Evolutionary conservation across 805 yeast genomes (phyloP).

Genomic region (Maudiozyma turicensis): DNA sequence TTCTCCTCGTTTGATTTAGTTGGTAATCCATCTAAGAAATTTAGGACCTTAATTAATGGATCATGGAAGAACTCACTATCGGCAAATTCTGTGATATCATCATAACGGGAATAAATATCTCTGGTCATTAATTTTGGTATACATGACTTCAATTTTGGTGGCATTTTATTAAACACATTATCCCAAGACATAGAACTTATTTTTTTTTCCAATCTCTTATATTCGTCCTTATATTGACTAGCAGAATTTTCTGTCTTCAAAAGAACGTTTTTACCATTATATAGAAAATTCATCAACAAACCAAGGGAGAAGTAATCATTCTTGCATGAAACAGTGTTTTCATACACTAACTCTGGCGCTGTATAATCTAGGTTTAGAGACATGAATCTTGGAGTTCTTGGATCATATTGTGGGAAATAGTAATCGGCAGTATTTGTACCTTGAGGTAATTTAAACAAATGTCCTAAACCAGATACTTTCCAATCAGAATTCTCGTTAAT

Average conservation of each 20-base stretch:
- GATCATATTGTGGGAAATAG: conserved; percentile 61
- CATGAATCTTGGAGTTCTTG: conserved; percentile 64
- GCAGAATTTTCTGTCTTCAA: conserved; percentile 43
- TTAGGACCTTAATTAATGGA: conserved; percentile 69
- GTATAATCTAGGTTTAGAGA: conserved; percentile 62
- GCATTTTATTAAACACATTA: conserved; percentile 47
- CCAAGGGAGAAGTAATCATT: conserved; percentile 85
- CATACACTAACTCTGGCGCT: conserved; percentile 77
- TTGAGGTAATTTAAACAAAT: conserved; percentile 37
- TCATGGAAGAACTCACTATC: conserved; percentile 71
- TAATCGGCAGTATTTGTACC: conserved; percentile 47
- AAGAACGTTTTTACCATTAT: conserved; percentile 40
- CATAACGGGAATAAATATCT: conserved; percentile 51
- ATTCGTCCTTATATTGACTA: conserved; percentile 52
- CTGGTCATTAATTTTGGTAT: conserved; percentile 43
- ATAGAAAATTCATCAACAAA: conserved; percentile 60
- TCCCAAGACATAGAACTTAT: conserved; percentile 31
- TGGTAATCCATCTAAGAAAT: conserved; percentile 73
- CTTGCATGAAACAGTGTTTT: conserved; percentile 49
- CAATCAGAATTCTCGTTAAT: conserved; percentile 85
- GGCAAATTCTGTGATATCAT: conserved; percentile 42
- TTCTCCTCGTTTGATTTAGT: conserved; percentile 64
- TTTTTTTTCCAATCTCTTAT: conserved; percentile 39
- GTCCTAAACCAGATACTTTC: conserved; percentile 75
- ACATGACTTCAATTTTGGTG: conserved; percentile 39